Evolutionary conservation across 371 early-diverging fungal genomes (phyloP), one percentile per base, ranked within the genome.

Genomic region (Vairimorpha necatrix): DNA sequence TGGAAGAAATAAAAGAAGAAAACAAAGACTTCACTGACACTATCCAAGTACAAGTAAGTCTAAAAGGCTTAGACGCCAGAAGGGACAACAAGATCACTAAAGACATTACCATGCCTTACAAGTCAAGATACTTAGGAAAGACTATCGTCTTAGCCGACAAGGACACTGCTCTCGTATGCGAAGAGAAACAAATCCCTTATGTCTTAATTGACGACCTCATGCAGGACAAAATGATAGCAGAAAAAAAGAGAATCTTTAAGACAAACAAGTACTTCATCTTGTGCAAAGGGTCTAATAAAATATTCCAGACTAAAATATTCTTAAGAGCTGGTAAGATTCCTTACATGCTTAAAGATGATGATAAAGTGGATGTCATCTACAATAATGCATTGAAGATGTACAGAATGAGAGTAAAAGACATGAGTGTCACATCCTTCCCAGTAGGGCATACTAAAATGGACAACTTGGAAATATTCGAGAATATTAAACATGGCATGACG

Each of bases 401-500:
- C 89, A 95, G 94, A 90, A 93, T 97, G 91, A 95, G 95, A 88
- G 87, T 95, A 75, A 95, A 95, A 91, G 95, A 95, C 90, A 94
- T 94, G 77, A 89, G 93, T 75, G 94, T 94, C 89, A 88, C 95
- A 77, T 93, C 92, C 87, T 94, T 95, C 77, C 93, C 98, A 78
- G 91, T 95, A 77, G 98, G 95, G 76, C 91, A 94, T 89, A 90
- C 93, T 83, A 84, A 88, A 70, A 95, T 94, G 95, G 88, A 90
- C 76, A 91, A 93, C 84, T 93, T 94, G 85, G 89, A 95, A 87
- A 88, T 95, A 73, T 87, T 92, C 81, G 88, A 91, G 86, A 97
- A 97, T 92, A 91, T 92, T 87, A 93, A 94, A 93, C 87, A 93
- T 89, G 88, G 94, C 78, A 88, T 95, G 89, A 94, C 93, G 90